Base-by-base conservation (phyloP, 768 basidiomycete genomes). In the Mycena belliarum region DNA sequence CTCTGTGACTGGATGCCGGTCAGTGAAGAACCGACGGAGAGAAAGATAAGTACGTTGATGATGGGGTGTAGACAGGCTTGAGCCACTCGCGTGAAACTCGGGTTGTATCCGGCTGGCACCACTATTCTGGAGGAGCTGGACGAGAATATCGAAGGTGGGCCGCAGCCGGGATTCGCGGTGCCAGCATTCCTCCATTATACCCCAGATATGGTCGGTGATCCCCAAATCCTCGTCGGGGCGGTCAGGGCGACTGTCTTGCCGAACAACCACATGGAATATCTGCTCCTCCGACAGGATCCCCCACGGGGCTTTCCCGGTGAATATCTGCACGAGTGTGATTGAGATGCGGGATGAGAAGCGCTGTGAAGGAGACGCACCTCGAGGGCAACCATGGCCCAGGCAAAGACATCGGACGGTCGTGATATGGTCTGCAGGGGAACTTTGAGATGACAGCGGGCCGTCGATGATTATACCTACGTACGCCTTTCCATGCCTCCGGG, bases 401-500 rank as follows among this genome's bases (percentile, higher is more conserved):
- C 66, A 49, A 57, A 70, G 12, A 69, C 68, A 44, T 70, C 69
- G 7, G 69, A 69, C n/a, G 68, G 29, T 35, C 56, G 57, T 24
- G 68, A 68, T 11, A 60, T 28, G 7, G 66, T 66, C 68, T 70
- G 44, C 6, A 49, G 26, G 32, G 11, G 25, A 18, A 29, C 35
- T n/a, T 26, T 49, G n/a, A 58, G 49, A 11, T 21, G 1, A 18
- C 32, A 42, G 38, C 15, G 16, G 6, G 29, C 5, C 45, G 7
- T 46, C 11, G 16, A 20, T 24, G 24, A 24, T 11, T 42, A 33
- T 41, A 33, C n/a, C n/a, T 16, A 63, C 68, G 47, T 45, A 70
- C 68, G 25, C 68, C 69, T 57, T 70, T 70, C 69, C 68, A 69
- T 11, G 63, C 63, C 43, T 70, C 69, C 8, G 69, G 69, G 32